A percentile compares a stretch with the other conserved stretches of the same genome.
Conservation (phyloP, 2,329 filamentous ascomycete species). For the Anisogramma anomala region DNA sequence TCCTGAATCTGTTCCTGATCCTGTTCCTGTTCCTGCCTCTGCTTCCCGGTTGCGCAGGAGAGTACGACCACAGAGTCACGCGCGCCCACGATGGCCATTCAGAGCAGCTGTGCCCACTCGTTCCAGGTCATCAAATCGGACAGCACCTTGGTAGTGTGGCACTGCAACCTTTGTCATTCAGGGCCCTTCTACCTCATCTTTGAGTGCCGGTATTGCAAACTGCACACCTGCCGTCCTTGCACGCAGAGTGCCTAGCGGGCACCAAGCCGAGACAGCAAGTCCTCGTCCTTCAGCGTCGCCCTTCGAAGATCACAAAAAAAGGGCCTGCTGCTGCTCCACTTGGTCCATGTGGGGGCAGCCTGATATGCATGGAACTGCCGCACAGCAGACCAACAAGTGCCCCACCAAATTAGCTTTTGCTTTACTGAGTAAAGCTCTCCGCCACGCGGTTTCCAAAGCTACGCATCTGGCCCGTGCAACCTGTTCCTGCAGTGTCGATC, state of each 20-base stretch:
- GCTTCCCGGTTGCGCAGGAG: too few species aligned
- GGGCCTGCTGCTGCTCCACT: too few species aligned
- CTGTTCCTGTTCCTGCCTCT: not conserved
- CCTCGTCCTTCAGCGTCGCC: not conserved
- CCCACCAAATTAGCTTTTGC: too few species aligned
- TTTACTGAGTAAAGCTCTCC: too few species aligned
- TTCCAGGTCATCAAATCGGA: slow-evolving; percentile 59
- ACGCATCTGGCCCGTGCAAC: too few species aligned
- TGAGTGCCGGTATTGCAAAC: slow-evolving; percentile 57
- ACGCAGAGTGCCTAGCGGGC: slow-evolving; percentile 30
- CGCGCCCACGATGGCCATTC: slow-evolving; percentile 36
- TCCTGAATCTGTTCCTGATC: too few species aligned
- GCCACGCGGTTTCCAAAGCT: too few species aligned
- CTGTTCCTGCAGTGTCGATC: slow-evolving; percentile 7
- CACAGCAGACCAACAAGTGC: too few species aligned
- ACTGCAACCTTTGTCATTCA: slow-evolving; percentile 51
- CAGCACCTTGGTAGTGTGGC: slow-evolving; percentile 53
- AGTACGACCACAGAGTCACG: too few species aligned
- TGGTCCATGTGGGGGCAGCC: too few species aligned
- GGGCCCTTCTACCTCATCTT: slow-evolving; percentile 59
- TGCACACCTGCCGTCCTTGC: slow-evolving; percentile 52
- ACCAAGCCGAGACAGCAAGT: not conserved
- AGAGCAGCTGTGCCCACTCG: slow-evolving; percentile 46
- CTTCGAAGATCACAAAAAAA: too few species aligned
- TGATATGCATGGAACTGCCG: too few species aligned